These are phyloP conservation scores for Candolleomyces aberdarensis DNA, from an alignment of 768 basidiomycete genomes.

Conservation along the genomic window DNA sequence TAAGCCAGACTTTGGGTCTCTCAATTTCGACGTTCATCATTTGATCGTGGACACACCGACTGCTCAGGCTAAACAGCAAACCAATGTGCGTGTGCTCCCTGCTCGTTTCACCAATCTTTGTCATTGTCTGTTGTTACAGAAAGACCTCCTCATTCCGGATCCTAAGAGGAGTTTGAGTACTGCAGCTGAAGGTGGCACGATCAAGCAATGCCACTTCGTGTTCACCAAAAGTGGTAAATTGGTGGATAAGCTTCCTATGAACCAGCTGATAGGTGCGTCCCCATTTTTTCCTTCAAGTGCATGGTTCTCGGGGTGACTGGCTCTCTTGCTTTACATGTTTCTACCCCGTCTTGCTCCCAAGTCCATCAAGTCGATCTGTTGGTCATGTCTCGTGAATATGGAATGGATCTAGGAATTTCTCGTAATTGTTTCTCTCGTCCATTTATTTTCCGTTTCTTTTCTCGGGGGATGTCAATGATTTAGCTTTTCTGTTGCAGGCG, in stretches of 20 bases:
- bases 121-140: constrained; percentile 42
- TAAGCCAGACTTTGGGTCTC: constrained; percentile 68
- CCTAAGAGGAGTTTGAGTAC: constrained; percentile 77
- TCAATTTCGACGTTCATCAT: constrained; percentile 77
- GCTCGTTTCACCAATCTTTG: no score
- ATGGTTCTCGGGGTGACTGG: no score
- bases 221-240: constrained; percentile 91
- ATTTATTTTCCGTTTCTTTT: no score
- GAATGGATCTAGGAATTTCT: no score
- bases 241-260: constrained; percentile 80
- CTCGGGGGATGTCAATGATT: no score
- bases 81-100: constrained; percentile 54
- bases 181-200: constrained; percentile 74
- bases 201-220: constrained; percentile 90
- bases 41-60: constrained; percentile 74
- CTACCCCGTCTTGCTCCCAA: no score
- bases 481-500: no score
- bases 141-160: constrained; percentile 84
- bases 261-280: constrained; percentile 76
- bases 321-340: no score
- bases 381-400: no score
- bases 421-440: no score
- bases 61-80: constrained; percentile 82
- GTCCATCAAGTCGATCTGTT: no score
- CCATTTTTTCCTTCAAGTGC: background rate